These are phyloP conservation scores for Umbellularia californica DNA, from an alignment of 164 flowering plant species.

Conservation along the genomic window DNA sequence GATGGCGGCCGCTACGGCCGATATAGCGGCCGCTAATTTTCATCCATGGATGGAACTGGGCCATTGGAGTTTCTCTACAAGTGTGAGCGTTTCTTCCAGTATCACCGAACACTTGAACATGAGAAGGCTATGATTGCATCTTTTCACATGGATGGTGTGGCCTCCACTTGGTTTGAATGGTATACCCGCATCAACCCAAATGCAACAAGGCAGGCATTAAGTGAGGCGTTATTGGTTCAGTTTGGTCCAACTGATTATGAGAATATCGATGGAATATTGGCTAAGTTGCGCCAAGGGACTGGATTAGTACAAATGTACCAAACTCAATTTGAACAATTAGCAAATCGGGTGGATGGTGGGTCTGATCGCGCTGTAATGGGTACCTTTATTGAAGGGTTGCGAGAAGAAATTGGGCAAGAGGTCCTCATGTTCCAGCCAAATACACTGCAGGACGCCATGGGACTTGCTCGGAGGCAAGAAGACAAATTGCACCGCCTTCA, in stretches of 20 bases:
- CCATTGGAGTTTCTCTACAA: background rate
- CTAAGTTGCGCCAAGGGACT: background rate
- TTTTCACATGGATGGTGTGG: constrained; percentile 2
- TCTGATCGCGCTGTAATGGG: background rate
- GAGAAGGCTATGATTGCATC: background rate
- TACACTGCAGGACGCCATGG: background rate
- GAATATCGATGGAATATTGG: background rate
- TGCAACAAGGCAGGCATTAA: background rate
- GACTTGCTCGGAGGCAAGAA: background rate
- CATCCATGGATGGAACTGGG: background rate
- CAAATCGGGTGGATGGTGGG: background rate
- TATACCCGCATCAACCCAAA: background rate
- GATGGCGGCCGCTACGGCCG: no score
- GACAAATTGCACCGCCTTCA: background rate
- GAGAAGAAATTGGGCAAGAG: background rate
- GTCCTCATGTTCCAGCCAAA: constrained; percentile 1
- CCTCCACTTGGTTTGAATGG: background rate
- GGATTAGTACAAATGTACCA: background rate
- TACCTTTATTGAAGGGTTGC: constrained; percentile 2
- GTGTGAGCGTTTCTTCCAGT: background rate
- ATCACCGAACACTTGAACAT: background rate
- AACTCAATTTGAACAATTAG: background rate
- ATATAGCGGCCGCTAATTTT: no score
- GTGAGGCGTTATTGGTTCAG: background rate
- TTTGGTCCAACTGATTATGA: constrained; percentile 5